Base-by-base conservation (phyloP, 805 yeast genomes). In the Candida ovalis region DNA sequence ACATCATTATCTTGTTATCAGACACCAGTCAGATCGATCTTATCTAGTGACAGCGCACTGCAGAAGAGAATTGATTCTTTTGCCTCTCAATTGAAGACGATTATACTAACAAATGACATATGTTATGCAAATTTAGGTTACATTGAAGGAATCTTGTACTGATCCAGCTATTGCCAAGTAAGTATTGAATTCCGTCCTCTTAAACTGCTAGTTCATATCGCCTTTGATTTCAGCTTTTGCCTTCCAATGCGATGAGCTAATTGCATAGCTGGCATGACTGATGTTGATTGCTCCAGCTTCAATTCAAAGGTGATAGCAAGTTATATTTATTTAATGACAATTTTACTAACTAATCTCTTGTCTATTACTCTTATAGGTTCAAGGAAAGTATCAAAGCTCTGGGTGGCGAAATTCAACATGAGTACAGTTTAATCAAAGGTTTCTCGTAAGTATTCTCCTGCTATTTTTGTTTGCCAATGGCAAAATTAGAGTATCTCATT, bases 401-500 rank as follows among this genome's bases (percentile, higher is more conserved):
- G 45, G 88, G 88, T 37, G 89, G 88, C 45, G 72, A 71, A 45
- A 74, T 84, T 61, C 75, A 77, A 43, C 80, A 76, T 52, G 87
- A 84, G 54, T 84, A 75, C 63, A 67, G 74, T 45, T 70, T 84
- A 62, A 82, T 84, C 69, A 84, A 84, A 68, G 90, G 88, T 0
- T 82, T 79, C 58, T 70, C 78, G 60, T 77, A 61, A 51, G 68
- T 62, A 30, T 32, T 21, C 25, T 5, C 18, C 22, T n/a, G n/a
- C n/a, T n/a, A n/a, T n/a, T n/a, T n/a, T n/a, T n/a, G n/a, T n/a
- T n/a, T n/a, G n/a, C n/a, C n/a, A n/a, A n/a, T n/a, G n/a, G n/a
- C n/a, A n/a, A n/a, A n/a, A n/a, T n/a, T n/a, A n/a, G n/a, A n/a
- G n/a, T n/a, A n/a, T n/a, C n/a, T n/a, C n/a, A n/a, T n/a, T n/a